These are phyloP conservation scores for Hyphopichia khmerensis DNA, from an alignment of 1,139 yeast genomes.

Conservation along the genomic window DNA sequence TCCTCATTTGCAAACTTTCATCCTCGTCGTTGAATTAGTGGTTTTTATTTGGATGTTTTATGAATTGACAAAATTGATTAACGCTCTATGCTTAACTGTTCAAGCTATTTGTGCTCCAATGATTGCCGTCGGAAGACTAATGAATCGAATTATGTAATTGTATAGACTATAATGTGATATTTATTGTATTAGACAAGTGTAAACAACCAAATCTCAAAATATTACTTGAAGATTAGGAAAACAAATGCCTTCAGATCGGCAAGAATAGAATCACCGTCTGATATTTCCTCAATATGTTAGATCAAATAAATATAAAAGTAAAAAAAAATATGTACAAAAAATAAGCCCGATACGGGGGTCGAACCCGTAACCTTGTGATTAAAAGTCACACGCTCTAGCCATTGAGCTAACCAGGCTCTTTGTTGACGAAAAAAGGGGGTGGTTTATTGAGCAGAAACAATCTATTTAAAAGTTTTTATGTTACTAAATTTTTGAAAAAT, in stretches of 20 bases:
- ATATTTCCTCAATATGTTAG: too few relatives aligned
- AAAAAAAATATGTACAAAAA: conserved; percentile 4
- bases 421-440: not conserved
- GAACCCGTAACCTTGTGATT: conserved; percentile 37
- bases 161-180: not conserved
- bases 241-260: too few relatives aligned
- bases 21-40: conserved; percentile 36
- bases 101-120: conserved; percentile 50
- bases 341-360: conserved; percentile 34
- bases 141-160: conserved; percentile 39
- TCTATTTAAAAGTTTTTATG: too few relatives aligned
- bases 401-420: conserved; percentile 35
- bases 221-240: too few relatives aligned
- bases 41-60: conserved; percentile 45
- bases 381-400: conserved; percentile 40
- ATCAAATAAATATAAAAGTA: not conserved
- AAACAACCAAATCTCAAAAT: too few relatives aligned
- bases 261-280: too few relatives aligned
- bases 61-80: conserved; percentile 42
- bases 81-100: conserved; percentile 48
- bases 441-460: too few relatives aligned
- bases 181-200: not conserved
- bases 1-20: conserved; percentile 41
- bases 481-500: too few relatives aligned
- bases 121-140: conserved; percentile 46